A percentile compares a stretch with the other conserved stretches of the same genome.
phyloP scores from a whole-genome alignment of 2,329 filamentous ascomycete species.

The Penicillium concentricum region DNA sequence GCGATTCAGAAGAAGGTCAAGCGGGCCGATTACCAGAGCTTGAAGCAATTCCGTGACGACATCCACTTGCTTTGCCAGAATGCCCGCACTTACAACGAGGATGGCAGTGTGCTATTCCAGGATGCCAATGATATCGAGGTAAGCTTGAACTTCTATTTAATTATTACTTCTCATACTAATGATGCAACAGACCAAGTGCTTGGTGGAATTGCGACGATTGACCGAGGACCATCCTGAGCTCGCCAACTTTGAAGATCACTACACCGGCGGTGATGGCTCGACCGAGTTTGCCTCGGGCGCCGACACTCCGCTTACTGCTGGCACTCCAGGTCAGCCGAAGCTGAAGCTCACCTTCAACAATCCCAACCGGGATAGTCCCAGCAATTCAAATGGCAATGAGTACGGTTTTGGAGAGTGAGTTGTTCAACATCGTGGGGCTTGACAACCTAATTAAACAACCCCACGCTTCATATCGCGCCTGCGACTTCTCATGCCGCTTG shows the following conservation, averaged over 20 bases:
- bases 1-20: constrained; percentile 94
- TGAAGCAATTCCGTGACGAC: constrained; percentile 79
- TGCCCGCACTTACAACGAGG: constrained; percentile 94
- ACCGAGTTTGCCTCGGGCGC: constrained; percentile 49
- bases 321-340: constrained; percentile 59
- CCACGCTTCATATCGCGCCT: not conserved
- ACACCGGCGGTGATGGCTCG: constrained; percentile 52
- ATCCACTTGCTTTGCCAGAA: constrained; percentile 84
- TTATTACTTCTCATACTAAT: not conserved
- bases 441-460: not conserved
- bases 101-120: constrained; percentile 84
- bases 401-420: constrained; percentile 36
- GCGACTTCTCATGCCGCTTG: constrained; percentile 3
- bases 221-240: constrained; percentile 57
- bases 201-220: constrained; percentile 55
- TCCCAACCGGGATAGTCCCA: constrained; percentile 36
- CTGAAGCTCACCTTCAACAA: constrained; percentile 65
- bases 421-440: not conserved
- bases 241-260: constrained; percentile 55
- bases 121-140: constrained; percentile 94
- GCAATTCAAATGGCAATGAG: constrained; percentile 32
- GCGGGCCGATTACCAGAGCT: constrained; percentile 82
- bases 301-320: constrained; percentile 62
- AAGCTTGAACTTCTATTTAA: constrained; percentile 39
- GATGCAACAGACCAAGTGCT: constrained; percentile 46